phyloP scores from a whole-genome alignment of 176 grass and related monocot species.

The Aechmea fasciata region DNA sequence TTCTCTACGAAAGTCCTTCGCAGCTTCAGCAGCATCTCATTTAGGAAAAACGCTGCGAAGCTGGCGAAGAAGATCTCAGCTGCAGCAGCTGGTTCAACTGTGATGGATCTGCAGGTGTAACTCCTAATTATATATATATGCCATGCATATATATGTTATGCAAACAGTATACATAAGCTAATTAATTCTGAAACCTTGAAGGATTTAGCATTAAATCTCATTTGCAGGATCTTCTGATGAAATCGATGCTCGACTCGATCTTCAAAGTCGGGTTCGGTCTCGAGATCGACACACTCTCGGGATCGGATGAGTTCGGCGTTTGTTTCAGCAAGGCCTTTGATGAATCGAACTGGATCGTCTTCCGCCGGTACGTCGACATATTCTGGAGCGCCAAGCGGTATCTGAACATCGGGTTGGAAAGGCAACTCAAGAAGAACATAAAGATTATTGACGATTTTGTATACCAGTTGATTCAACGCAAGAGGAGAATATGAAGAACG shows the following conservation, averaged over 20 bases:
- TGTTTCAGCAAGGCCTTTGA: slow-evolving; percentile 40
- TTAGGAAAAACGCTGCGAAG: not conserved
- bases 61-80: not conserved
- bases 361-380: slow-evolving; percentile 38
- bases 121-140: no score
- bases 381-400: slow-evolving; percentile 50
- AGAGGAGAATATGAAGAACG: slow-evolving; percentile 31
- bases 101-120: not conserved
- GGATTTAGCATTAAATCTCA: not conserved
- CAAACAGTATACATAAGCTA: no score
- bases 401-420: slow-evolving; percentile 61
- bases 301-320: slow-evolving; percentile 24
- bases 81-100: not conserved
- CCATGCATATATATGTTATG: no score
- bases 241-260: slow-evolving; percentile 56
- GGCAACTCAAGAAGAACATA: slow-evolving; percentile 36
- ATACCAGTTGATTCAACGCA: slow-evolving; percentile 42
- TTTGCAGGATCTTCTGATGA: slow-evolving; percentile 54
- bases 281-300: slow-evolving; percentile 36
- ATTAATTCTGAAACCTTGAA: no score
- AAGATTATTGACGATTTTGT: slow-evolving; percentile 52
- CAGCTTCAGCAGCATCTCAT: slow-evolving; percentile 8
- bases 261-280: slow-evolving; percentile 50
- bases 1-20: slow-evolving; percentile 62
- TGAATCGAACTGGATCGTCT: slow-evolving; percentile 39